Evolutionary conservation across 2,329 filamentous ascomycete species (phyloP).

Genomic region (Coniella lustricola): DNA sequence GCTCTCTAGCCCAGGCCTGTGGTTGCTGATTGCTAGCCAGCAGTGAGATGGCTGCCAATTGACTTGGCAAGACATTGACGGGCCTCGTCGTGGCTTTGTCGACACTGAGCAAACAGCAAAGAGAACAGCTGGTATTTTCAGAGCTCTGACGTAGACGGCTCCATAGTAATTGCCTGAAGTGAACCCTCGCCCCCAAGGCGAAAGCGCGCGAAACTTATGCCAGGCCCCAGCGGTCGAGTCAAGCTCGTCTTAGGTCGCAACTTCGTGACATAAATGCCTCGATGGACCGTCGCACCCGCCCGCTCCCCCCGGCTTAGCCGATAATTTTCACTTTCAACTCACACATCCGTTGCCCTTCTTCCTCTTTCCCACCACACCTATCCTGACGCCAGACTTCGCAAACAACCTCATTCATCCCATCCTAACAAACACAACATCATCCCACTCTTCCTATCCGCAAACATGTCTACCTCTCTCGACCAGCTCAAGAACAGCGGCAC

Average conservation of each 20-base stretch:
- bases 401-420: neutral
- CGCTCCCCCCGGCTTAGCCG: neutral
- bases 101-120: neutral
- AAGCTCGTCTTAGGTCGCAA: neutral
- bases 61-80: too few relatives aligned
- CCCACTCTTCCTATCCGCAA: constrained; percentile 18
- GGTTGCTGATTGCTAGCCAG: too few relatives aligned
- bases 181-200: neutral
- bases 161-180: neutral
- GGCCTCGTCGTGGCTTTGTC: too few relatives aligned
- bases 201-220: neutral
- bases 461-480: constrained; percentile 84
- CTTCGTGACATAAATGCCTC: constrained; percentile 1
- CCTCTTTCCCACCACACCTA: neutral
- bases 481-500: constrained; percentile 97
- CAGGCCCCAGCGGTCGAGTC: neutral
- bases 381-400: neutral
- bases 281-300: neutral
- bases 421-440: neutral
- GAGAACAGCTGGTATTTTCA: neutral
- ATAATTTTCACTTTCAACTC: neutral
- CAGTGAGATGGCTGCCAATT: too few relatives aligned
- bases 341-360: neutral
- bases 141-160: neutral
- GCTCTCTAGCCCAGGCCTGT: too few relatives aligned